A percentile compares a stretch with the other conserved stretches of the same genome.
Evolutionary conservation across 768 basidiomycete species (phyloP).

Genomic region (Cyathus striatus): DNA sequence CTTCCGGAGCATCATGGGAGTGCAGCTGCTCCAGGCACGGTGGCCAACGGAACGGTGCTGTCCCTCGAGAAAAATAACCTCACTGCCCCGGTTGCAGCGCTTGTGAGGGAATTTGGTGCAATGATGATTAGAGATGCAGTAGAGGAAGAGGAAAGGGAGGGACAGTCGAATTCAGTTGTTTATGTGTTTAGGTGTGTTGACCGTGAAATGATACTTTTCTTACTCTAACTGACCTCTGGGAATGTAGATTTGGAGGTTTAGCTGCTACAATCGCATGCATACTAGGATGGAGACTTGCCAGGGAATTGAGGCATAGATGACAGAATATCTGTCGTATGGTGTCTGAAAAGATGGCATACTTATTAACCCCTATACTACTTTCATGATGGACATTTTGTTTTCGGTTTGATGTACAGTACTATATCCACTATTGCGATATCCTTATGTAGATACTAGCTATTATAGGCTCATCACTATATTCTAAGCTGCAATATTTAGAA

Average conservation of each 20-base stretch:
- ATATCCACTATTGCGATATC: too few relatives aligned
- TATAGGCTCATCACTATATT: too few relatives aligned
- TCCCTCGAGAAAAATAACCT: not conserved
- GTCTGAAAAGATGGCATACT: too few relatives aligned
- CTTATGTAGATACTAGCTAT: too few relatives aligned
- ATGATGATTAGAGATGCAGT: conserved; percentile 10
- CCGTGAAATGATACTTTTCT: conserved; percentile 5
- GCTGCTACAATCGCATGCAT: conserved; percentile 50
- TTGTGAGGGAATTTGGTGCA: conserved; percentile 8
- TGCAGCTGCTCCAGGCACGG: conserved; percentile 12
- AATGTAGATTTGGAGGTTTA: conserved; percentile 49
- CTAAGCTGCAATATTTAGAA: too few relatives aligned
- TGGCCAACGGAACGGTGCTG: conserved; percentile 11
- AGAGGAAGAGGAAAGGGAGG: conserved; percentile 17
- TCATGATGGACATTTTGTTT: too few relatives aligned
- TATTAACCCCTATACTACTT: too few relatives aligned
- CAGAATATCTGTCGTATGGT: too few relatives aligned
- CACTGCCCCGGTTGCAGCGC: conserved; percentile 3
- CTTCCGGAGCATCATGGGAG: conserved; percentile 26
- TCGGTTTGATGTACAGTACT: too few relatives aligned
- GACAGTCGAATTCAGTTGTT: conserved; percentile 65
- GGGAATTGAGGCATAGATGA: conserved; percentile 41
- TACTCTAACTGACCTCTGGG: conserved; percentile 1
- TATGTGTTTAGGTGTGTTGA: conserved; percentile 79
- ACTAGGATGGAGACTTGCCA: conserved; percentile 49